Evolutionary conservation across 495 filamentous ascomycete genomes (phyloP).

Genomic region (Neurospora sp.): DNA sequence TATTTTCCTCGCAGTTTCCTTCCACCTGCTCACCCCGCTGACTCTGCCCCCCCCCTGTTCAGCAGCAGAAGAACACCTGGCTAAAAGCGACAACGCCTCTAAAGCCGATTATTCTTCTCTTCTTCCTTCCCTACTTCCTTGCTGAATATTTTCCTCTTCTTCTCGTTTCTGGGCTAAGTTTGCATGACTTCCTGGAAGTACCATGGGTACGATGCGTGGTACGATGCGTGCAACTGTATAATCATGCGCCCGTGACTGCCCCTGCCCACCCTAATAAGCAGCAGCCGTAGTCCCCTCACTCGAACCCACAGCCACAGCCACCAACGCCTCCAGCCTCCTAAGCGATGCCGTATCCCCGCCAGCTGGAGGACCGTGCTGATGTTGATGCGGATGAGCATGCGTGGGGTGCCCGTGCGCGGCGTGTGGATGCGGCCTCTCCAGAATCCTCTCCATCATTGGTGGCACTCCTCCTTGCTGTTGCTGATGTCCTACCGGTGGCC

Average conservation of each 20-base stretch:
- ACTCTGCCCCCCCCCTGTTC: background rate
- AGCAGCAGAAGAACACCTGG: background rate
- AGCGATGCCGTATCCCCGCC: constrained; percentile 31
- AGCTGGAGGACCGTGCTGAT: background rate
- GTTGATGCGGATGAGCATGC: constrained; percentile 1
- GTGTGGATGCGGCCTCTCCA: constrained; percentile 16
- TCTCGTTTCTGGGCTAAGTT: background rate
- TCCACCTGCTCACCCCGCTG: background rate
- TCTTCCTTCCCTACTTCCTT: background rate
- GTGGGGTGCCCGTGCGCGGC: background rate
- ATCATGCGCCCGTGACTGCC: background rate
- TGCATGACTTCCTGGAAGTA: background rate
- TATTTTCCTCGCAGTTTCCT: background rate
- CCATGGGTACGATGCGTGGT: background rate
- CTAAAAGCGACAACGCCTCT: background rate
- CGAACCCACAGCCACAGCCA: constrained; percentile 65
- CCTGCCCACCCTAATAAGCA: constrained; percentile 24
- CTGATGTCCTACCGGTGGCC: background rate
- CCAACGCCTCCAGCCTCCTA: constrained; percentile 70
- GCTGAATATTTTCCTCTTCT: background rate
- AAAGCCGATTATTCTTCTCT: background rate
- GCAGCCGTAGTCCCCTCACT: constrained; percentile 60
- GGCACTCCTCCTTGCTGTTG: constrained; percentile 7
- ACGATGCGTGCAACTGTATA: background rate
- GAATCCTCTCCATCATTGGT: constrained; percentile 16